Evolutionary conservation across 768 basidiomycete species (phyloP).

Genomic region (Leccinellum luteum): DNA sequence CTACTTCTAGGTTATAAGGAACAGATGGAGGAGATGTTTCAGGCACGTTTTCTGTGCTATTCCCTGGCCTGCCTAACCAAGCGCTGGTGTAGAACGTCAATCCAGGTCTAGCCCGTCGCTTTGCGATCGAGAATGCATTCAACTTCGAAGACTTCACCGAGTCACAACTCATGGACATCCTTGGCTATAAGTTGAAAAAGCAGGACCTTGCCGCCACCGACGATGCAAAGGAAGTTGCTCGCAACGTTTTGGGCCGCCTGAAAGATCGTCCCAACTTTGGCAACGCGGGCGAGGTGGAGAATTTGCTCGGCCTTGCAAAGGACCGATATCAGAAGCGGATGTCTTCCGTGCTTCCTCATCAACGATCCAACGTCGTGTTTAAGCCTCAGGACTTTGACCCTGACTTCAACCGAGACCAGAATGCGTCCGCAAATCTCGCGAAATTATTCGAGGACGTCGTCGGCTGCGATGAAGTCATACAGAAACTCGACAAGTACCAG

Average conservation of each 20-base stretch:
- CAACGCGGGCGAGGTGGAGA: conserved; percentile 65
- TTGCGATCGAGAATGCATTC: conserved; percentile 68
- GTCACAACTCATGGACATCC: conserved; percentile 47
- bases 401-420: conserved; percentile 48
- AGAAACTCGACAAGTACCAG: conserved; percentile 52
- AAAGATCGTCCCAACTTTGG: conserved; percentile 58
- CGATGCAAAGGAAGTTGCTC: conserved; percentile 54
- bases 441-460: conserved; percentile 63
- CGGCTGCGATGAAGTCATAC: conserved; percentile 54
- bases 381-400: conserved; percentile 59
- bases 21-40: conserved; percentile 74
- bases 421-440: conserved; percentile 48
- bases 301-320: conserved; percentile 53
- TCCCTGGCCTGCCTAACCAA: not conserved
- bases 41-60: conserved; percentile 36
- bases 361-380: conserved; percentile 30
- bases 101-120: conserved; percentile 62
- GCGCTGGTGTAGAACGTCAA: conserved; percentile 55
- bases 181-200: conserved; percentile 53
- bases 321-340: conserved; percentile 42
- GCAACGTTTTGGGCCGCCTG: conserved; percentile 39
- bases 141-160: conserved; percentile 64
- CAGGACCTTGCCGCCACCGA: conserved; percentile 58
- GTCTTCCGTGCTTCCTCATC: conserved; percentile 18
- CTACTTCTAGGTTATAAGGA: conserved; percentile 63